Evolutionary conservation across 2,329 filamentous ascomycete genomes (phyloP).

Genomic region (Alternaria alternata): DNA sequence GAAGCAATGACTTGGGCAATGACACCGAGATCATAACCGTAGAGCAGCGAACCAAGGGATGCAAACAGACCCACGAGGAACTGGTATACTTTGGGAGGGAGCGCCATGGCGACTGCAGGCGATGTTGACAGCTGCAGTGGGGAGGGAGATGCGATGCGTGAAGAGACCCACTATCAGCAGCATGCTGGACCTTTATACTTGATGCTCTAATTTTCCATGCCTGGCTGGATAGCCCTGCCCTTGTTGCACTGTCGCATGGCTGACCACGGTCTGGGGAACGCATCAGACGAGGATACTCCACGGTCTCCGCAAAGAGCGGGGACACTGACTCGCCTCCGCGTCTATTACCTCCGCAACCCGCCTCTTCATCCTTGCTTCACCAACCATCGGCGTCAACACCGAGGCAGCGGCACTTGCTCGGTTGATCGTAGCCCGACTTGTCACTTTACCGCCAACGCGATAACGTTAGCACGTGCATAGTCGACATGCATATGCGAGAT

Average conservation of each 20-base stretch:
- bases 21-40: slow-evolving; percentile 68
- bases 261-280: slow-evolving; percentile 18
- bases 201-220: not conserved
- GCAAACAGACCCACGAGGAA: slow-evolving; percentile 67
- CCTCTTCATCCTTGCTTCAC: slow-evolving; percentile 11
- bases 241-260: slow-evolving; percentile 11
- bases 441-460: slow-evolving; percentile 3
- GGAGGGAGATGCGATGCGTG: slow-evolving; percentile 13
- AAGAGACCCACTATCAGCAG: slow-evolving; percentile 16
- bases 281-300: slow-evolving; percentile 22
- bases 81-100: slow-evolving; percentile 67
- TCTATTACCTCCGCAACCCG: slow-evolving; percentile 22
- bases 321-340: slow-evolving; percentile 20
- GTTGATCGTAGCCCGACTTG: slow-evolving; percentile 22
- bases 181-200: slow-evolving; percentile 30
- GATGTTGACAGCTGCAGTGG: slow-evolving; percentile 12
- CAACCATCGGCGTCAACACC: slow-evolving; percentile 15
- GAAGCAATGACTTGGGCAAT: slow-evolving; percentile 65
- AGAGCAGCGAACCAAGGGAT: slow-evolving; percentile 66
- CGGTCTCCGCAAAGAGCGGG: slow-evolving; percentile 29
- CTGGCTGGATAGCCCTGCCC: slow-evolving; percentile 5
- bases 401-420: slow-evolving; percentile 21
- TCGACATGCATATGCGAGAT: not conserved
- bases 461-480: slow-evolving; percentile 8
- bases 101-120: slow-evolving; percentile 55